phyloP scores from a whole-genome alignment of 441 rosid genomes.

The Erodium texanum region DNA sequence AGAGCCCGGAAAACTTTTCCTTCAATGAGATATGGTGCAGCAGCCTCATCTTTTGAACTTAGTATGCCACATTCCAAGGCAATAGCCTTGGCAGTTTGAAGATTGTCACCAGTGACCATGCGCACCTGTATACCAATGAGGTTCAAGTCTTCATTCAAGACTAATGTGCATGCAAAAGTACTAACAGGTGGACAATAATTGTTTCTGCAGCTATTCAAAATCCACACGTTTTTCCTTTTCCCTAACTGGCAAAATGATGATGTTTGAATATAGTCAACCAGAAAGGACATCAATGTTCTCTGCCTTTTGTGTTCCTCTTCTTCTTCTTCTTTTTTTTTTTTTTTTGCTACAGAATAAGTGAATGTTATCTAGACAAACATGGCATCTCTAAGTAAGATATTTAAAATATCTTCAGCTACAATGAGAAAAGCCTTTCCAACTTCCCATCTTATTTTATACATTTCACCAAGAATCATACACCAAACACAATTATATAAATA shows the following conservation, averaged over 20 bases:
- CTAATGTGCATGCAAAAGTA: not conserved
- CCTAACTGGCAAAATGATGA: not conserved
- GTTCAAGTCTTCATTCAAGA: not conserved
- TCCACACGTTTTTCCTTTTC: not conserved
- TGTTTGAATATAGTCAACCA: not conserved
- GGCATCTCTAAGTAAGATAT: not conserved
- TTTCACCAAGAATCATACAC: not conserved
- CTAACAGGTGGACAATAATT: not conserved
- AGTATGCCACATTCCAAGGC: slow-evolving; percentile 93
- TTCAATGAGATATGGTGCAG: slow-evolving; percentile 55
- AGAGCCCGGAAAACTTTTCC: slow-evolving; percentile 65
- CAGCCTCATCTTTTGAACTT: slow-evolving; percentile 45
- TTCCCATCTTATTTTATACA: not conserved
- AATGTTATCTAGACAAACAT: not conserved
- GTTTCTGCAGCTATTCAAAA: not conserved
- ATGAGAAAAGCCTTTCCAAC: not conserved
- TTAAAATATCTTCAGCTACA: not conserved
- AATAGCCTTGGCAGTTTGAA: slow-evolving; percentile 86
- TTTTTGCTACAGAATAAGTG: not conserved
- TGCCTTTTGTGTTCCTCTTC: too few relatives aligned
- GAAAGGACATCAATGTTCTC: not conserved
- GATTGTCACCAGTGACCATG: slow-evolving; percentile 95
- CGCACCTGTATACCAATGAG: slow-evolving; percentile 49
- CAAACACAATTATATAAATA: not conserved
- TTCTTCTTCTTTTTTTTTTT: too few relatives aligned